Evolutionary conservation across 306 rosid genomes (phyloP).

Genomic region (Purshia tridentata): DNA sequence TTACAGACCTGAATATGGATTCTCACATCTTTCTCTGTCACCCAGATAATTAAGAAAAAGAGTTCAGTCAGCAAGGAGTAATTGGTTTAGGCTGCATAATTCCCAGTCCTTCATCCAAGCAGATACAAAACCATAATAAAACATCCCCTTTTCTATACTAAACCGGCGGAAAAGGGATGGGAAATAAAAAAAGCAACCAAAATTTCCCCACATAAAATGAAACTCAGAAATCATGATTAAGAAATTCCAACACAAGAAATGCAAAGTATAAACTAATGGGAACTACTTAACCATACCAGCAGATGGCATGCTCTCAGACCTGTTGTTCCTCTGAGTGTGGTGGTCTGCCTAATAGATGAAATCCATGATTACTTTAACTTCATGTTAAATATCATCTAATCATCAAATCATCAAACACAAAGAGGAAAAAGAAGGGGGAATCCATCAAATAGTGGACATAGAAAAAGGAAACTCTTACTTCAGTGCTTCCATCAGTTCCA

Average conservation of each 20-base stretch:
- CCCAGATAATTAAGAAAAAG: slow-evolving; percentile 7
- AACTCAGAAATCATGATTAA: not conserved
- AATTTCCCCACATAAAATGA: not conserved
- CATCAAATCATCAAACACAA: slow-evolving; percentile 10
- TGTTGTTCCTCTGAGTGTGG: slow-evolving; percentile 8
- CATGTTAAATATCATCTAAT: not conserved
- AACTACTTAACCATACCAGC: slow-evolving; percentile 19
- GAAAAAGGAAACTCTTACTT: slow-evolving; percentile 12
- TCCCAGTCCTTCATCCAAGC: not conserved
- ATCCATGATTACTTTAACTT: not conserved
- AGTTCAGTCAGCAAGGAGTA: slow-evolving; percentile 5
- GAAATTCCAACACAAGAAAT: not conserved
- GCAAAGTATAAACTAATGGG: not conserved
- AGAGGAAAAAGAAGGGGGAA: not conserved
- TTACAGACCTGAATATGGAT: slow-evolving; percentile 11
- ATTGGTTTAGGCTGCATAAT: not conserved
- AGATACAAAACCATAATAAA: not conserved
- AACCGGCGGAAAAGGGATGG: not conserved
- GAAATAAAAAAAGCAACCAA: not conserved
- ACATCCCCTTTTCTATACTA: not conserved
- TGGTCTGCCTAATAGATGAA: slow-evolving; percentile 23
- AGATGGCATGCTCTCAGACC: slow-evolving; percentile 19
- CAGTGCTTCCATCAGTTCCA: slow-evolving; percentile 16
- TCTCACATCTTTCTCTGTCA: slow-evolving; percentile 10
- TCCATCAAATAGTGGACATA: not conserved